Base-by-base conservation (phyloP, 148 eudicot species). In the Talinum fruticosum region DNA sequence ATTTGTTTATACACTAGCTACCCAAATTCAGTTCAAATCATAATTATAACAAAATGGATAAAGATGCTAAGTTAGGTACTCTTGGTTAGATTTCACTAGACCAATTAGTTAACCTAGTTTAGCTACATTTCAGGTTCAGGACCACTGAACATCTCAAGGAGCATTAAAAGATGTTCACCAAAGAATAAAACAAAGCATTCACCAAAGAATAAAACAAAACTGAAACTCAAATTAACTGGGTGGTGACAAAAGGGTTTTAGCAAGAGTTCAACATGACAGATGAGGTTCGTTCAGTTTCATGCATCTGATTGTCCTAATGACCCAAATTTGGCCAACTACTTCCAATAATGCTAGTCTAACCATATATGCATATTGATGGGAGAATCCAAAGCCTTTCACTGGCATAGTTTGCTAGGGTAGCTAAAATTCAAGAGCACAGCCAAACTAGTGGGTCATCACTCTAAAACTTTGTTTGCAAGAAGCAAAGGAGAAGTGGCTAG, bases 131-230 rank as follows among this genome's bases (percentile, higher is more conserved):
- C 24, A 30, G 24, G 70, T 68, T 75, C 23, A 76, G 80, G 80
- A 75, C 71, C 71, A 64, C 71, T 41, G 24, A 44, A 65, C 61
- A 15, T 8, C 26, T 37, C 34, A 51, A 65, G 24, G 13, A 37
- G 72, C 76, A 76, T 47, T 35, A 69, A 77, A 69, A 80, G 44
- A 24, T 23, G 67, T n/a, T 34, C 65, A 76, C 47, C 77, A 59
- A 47, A 45, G 51, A 78, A 73, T 32, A 67, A 77, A 19, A 37
- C 33, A n/a, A 73, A 78, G 53, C 66, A 62, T 30, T 57, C 70
- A 76, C 47, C 77, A 59, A 34, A 35, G 65, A 78, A 73, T 30
- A 66, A 77, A 18, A 23, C 30, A 23, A 67, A 77, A 66, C 69
- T 8, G 30, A 62, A 34, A 76, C 57, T 5, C 38, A 19, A 41